Evolutionary conservation across 2,329 filamentous ascomycete genomes (phyloP).

Genomic region (Gliomastix tumulicola): DNA sequence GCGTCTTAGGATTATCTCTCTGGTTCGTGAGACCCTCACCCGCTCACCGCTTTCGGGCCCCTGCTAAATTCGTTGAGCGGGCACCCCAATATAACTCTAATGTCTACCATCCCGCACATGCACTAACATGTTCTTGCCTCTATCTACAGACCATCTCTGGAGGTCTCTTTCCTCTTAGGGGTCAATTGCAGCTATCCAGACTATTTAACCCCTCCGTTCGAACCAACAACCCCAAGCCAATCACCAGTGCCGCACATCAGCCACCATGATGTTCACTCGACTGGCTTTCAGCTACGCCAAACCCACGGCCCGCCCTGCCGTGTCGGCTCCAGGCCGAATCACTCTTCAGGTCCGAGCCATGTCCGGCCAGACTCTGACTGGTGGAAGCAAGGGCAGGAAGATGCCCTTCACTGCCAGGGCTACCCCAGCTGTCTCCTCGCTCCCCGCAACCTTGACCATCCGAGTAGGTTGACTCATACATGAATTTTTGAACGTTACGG

Average conservation of each 20-base stretch:
- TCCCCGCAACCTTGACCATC: slow-evolving; percentile 82
- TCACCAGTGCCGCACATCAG: slow-evolving; percentile 4
- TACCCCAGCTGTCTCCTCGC: slow-evolving; percentile 53
- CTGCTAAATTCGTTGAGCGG: too few species aligned
- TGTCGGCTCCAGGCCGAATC: slow-evolving; percentile 29
- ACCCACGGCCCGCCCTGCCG: slow-evolving; percentile 39
- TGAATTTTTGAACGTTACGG: slow-evolving; percentile 1
- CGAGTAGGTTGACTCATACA: slow-evolving; percentile 47
- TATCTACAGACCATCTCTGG: slow-evolving; percentile 36
- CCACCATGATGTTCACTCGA: slow-evolving; percentile 53
- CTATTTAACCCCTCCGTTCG: background rate
- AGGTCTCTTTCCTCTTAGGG: slow-evolving; percentile 26
- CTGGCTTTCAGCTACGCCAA: slow-evolving; percentile 45
- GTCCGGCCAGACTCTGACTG: slow-evolving; percentile 39
- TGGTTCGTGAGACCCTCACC: slow-evolving; percentile 49
- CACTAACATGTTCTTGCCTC: too few species aligned
- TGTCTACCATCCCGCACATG: too few species aligned
- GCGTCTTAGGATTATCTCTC: slow-evolving; percentile 79
- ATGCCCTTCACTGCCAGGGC: slow-evolving; percentile 55
- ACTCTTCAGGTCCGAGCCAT: slow-evolving; percentile 28
- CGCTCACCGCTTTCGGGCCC: too few species aligned
- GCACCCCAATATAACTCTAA: slow-evolving; percentile 11
- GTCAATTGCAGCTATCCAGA: background rate
- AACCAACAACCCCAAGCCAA: background rate
- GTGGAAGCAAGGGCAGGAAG: slow-evolving; percentile 62